Percentiles rank a stretch among this genome's conserved stretches.
Conservation (phyloP, 202 grass and related monocot genomes). For the Schoenoplectus tabernaemontani region DNA sequence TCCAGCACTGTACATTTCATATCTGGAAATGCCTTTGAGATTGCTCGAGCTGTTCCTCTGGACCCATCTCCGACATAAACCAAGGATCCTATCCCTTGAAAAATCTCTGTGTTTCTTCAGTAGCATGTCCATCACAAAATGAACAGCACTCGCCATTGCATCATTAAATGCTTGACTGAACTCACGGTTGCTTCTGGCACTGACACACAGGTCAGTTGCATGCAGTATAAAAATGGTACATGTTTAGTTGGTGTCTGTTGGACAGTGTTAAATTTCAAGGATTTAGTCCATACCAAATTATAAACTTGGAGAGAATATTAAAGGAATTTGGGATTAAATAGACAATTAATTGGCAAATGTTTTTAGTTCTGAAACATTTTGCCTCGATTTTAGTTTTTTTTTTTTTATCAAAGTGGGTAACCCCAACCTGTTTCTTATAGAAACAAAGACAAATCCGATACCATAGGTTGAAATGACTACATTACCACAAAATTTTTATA, state of each 20-base stretch:
- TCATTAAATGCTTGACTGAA: constrained; percentile 46
- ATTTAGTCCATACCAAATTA: not conserved
- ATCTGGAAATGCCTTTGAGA: constrained; percentile 31
- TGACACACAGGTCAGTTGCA: constrained; percentile 26
- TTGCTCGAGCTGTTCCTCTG: constrained; percentile 12
- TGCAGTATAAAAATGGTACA: constrained; percentile 37
- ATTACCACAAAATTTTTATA: too few species aligned
- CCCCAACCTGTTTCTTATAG: too few species aligned
- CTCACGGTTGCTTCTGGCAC: constrained; percentile 16
- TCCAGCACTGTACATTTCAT: constrained; percentile 36
- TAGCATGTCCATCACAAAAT: constrained; percentile 17
- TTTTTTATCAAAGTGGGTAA: too few species aligned
- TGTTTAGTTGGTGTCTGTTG: constrained; percentile 1
- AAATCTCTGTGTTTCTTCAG: constrained; percentile 12
- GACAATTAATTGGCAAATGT: too few species aligned
- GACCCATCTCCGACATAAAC: constrained; percentile 35
- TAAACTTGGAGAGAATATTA: not conserved
- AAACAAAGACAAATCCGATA: too few species aligned
- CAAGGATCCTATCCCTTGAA: constrained; percentile 22
- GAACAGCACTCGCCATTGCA: constrained; percentile 40
- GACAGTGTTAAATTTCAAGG: not conserved
- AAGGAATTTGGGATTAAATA: not conserved
- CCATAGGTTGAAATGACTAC: too few species aligned
- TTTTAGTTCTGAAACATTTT: too few species aligned
- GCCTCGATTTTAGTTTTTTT: too few species aligned